Evolutionary conservation across 108 stramenopile genomes (phyloP).

Genomic region (Nannochloropsis gaditana): DNA sequence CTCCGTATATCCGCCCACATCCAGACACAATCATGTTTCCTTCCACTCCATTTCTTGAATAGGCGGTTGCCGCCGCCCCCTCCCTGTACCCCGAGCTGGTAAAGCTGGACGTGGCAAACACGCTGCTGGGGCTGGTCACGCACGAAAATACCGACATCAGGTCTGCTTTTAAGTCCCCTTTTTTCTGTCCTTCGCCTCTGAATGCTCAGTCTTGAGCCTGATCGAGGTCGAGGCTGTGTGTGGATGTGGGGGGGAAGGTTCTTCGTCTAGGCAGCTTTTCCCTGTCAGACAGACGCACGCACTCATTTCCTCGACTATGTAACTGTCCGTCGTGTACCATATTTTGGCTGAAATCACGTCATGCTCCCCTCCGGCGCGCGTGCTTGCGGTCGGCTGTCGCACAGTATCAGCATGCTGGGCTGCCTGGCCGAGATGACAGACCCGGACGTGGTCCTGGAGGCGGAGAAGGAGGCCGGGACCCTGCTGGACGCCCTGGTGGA

Average conservation of each 20-base stretch:
- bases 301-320: too few species aligned
- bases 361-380: too few species aligned
- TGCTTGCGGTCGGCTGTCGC: background rate
- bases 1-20: background rate
- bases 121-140: slow-evolving; percentile 51
- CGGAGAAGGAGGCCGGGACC: slow-evolving; percentile 2
- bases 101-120: slow-evolving; percentile 42
- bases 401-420: slow-evolving; percentile 2
- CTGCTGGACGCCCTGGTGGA: slow-evolving; percentile 14
- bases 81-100: slow-evolving; percentile 50
- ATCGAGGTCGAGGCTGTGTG: too few species aligned
- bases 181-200: background rate
- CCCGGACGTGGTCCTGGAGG: slow-evolving; percentile 22
- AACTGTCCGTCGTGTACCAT: too few species aligned
- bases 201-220: too few species aligned
- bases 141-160: slow-evolving; percentile 56
- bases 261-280: too few species aligned
- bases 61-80: slow-evolving; percentile 42
- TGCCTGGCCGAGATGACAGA: slow-evolving; percentile 23
- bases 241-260: too few species aligned
- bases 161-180: background rate
- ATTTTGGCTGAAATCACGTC: too few species aligned
- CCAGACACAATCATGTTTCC: background rate
- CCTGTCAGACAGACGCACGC: too few species aligned
- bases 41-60: background rate